Percentiles rank a stretch among this genome's conserved stretches.
These are phyloP conservation scores for Malus fusca DNA, from an alignment of 306 rosid species.

Conservation along the genomic window DNA sequence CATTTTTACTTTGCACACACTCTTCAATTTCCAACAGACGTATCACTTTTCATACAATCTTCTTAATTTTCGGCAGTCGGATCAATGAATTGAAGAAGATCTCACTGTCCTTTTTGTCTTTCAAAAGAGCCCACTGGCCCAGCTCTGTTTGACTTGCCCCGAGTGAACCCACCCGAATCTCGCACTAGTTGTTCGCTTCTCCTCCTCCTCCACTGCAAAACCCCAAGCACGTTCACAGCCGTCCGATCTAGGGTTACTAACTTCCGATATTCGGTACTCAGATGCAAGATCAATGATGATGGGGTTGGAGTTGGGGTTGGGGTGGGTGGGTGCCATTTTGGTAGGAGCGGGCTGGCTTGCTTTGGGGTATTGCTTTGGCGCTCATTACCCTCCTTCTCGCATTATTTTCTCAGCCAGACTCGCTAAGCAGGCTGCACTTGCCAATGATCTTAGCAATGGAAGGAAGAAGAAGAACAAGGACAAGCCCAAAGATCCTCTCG, in stretches of 20 bases:
- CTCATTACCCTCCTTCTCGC: constrained; percentile 55
- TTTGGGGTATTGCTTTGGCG: constrained; percentile 69
- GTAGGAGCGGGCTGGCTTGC: constrained; percentile 92
- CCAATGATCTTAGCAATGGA: constrained; percentile 9
- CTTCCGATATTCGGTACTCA: background rate
- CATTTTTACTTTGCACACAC: too few species aligned
- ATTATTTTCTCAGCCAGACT: constrained; percentile 27
- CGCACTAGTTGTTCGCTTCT: background rate
- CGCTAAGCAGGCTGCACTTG: constrained; percentile 22
- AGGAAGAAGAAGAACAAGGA: constrained; percentile 28
- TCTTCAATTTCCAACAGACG: too few species aligned
- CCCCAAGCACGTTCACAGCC: background rate
- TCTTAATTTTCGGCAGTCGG: too few species aligned
- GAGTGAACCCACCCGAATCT: background rate
- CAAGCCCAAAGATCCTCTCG: constrained; percentile 53
- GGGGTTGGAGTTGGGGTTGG: constrained; percentile 33
- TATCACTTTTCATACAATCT: too few species aligned
- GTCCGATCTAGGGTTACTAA: background rate
- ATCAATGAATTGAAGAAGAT: too few species aligned
- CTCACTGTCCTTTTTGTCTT: too few species aligned
- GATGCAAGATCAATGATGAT: background rate
- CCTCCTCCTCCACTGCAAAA: background rate
- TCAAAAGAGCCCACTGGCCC: too few species aligned
- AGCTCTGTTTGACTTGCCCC: background rate
- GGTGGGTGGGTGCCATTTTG: constrained; percentile 71